These are phyloP conservation scores for Sclerotinia trifoliorum DNA, from an alignment of 2,329 filamentous ascomycete species.

Conservation along the genomic window DNA sequence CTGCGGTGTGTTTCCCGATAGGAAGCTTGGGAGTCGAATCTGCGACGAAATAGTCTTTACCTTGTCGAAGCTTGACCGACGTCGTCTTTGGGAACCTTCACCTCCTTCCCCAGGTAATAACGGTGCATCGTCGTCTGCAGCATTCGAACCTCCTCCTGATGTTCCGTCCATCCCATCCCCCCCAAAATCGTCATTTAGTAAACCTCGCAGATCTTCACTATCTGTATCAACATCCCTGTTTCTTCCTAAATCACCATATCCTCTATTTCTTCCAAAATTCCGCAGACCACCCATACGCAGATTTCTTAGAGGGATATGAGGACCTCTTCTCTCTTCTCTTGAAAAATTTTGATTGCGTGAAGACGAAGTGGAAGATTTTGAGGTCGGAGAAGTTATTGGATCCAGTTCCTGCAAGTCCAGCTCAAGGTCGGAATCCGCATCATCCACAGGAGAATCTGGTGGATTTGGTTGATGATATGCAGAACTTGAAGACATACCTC, in stretches of 20 bases:
- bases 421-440: conserved; percentile 74
- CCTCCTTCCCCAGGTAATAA: conserved; percentile 51
- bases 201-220: conserved; percentile 64
- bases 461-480: conserved; percentile 39
- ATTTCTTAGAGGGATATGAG: conserved; percentile 67
- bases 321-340: conserved; percentile 35
- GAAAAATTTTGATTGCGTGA: conserved; percentile 36
- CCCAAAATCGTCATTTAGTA: conserved; percentile 63
- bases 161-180: conserved; percentile 50
- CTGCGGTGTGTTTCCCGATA: conserved; percentile 45
- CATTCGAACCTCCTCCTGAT: conserved; percentile 57
- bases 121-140: conserved; percentile 70
- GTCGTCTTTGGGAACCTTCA: conserved; percentile 27
- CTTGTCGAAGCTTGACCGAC: conserved; percentile 43
- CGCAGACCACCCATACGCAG: conserved; percentile 65
- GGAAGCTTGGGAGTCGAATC: conserved; percentile 67
- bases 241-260: conserved; percentile 60
- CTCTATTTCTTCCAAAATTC: conserved; percentile 49
- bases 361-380: conserved; percentile 31
- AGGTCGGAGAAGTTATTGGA: conserved; percentile 46
- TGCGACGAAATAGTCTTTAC: conserved; percentile 52
- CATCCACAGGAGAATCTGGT: conserved; percentile 63
- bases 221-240: conserved; percentile 50
- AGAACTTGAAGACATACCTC: conserved; percentile 41
- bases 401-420: conserved; percentile 80